Base-by-base conservation (phyloP, 2,329 filamentous ascomycete genomes). In the Dactylellina parvicollis region DNA sequence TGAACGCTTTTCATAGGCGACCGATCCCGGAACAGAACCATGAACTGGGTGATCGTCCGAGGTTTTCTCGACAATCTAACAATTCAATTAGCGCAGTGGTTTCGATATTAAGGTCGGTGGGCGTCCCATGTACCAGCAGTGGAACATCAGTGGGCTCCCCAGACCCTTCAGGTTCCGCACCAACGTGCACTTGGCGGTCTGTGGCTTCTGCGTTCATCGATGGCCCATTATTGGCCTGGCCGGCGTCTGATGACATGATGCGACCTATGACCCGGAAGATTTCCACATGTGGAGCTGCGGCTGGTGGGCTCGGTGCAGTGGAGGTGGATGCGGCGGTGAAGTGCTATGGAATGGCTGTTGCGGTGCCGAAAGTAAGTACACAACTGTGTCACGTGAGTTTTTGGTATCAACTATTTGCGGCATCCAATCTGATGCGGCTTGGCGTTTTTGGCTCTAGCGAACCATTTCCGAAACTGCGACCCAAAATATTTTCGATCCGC, bases 11-110 rank as follows among this genome's bases (percentile, higher is more conserved):
- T 83, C 79, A 77, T 88, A 86, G 10, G 86, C 86, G 60, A 85
- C 83, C 3, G 87, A 88, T 32, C 86, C 86, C 1, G 86, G 87
- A 40, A 88, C 85, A 79, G 89, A 86, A 72, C 86, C 87, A 76
- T 88, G 84, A 40, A 86, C 84, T 12, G 84, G 83, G 78, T 85
- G 83, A 76, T 86, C 82, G 77, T 86, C 54, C 26, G 72, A 65
- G 16, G 75, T 71, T 14, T 73, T 71, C 32, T 76, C 74, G 20
- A 75, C 84, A 67, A 88, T 82, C 80, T 73, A 26, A 14, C 18
- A 26, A 22, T 38, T 38, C 4, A n/a, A 30, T 62, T 57, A 65
- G 57, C 52, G 38, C 12, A 4, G 20, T 24, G 5, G 28, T 7
- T 32, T n/a, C 14, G 10, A 24, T 8, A 20, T 4, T 52, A 22